Conservation (phyloP, 805 yeast genomes). For the Wickerhamomyces ciferrii region DNA sequence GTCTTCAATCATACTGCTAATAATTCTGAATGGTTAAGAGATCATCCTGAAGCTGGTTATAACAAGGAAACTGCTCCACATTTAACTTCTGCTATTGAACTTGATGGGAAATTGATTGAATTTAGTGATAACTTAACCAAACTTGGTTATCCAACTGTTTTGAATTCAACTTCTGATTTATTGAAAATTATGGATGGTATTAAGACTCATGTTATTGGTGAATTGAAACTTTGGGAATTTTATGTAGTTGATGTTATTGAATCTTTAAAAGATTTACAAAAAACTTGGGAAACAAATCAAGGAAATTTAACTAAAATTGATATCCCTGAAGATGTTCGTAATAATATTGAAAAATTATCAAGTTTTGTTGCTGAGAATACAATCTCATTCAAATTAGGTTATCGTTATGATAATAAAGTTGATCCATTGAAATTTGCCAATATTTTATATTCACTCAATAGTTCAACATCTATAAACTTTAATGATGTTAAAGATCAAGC, state of each 20-base stretch:
- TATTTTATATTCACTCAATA: constrained; percentile 37
- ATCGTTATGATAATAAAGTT: constrained; percentile 48
- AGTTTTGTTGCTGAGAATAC: constrained; percentile 38
- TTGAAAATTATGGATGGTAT: constrained; percentile 61
- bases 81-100: constrained; percentile 74
- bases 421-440: constrained; percentile 46
- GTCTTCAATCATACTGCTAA: constrained; percentile 95
- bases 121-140: constrained; percentile 55
- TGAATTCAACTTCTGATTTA: constrained; percentile 50
- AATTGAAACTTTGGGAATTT: constrained; percentile 79
- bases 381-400: constrained; percentile 34
- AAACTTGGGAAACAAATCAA: constrained; percentile 27
- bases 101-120: constrained; percentile 63
- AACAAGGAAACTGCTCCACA: constrained; percentile 87
- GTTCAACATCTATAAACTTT: constrained; percentile 7
- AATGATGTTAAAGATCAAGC: constrained; percentile 36
- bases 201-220: constrained; percentile 58
- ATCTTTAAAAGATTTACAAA: constrained; percentile 33
- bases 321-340: constrained; percentile 39
- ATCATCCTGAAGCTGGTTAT: constrained; percentile 90
- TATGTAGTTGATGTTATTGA: constrained; percentile 61
- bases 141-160: constrained; percentile 56
- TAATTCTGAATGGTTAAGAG: constrained; percentile 79
- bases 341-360: constrained; percentile 40
- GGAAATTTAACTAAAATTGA: constrained; percentile 26